These are phyloP conservation scores for Quillaja saponaria DNA, from an alignment of 306 rosid species.

Conservation along the genomic window DNA sequence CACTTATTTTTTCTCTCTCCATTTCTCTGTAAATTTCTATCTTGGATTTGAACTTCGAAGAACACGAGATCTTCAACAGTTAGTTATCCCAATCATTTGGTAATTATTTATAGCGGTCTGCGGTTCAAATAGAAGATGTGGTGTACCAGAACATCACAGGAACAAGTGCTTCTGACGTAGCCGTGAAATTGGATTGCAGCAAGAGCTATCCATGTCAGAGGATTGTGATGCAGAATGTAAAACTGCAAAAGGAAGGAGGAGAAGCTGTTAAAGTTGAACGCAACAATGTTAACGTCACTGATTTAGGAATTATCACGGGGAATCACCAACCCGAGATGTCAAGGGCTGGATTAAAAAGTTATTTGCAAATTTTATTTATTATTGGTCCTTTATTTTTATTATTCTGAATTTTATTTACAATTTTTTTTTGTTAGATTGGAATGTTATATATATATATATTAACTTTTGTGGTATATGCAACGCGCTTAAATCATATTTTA, in stretches of 20 bases:
- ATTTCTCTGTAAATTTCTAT: background rate
- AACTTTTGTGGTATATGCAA: no score
- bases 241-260: constrained; percentile 33
- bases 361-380: no score
- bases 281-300: constrained; percentile 38
- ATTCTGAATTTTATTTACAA: no score
- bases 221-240: constrained; percentile 49
- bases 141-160: constrained; percentile 70
- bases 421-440: no score
- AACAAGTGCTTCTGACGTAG: constrained; percentile 62
- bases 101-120: constrained; percentile 46
- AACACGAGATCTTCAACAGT: no score
- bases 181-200: constrained; percentile 74
- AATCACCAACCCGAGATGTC: no score
- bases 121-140: constrained; percentile 63
- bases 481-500: no score
- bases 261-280: constrained; percentile 43
- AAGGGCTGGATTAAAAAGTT: no score
- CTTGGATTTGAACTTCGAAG: no score
- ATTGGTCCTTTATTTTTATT: no score
- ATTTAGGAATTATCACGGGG: constrained; percentile 43
- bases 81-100: no score
- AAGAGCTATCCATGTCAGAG: constrained; percentile 49
- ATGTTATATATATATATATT: no score
- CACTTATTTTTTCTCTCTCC: background rate